Conservation (phyloP, 2,329 filamentous ascomycete genomes). For the Aspergillus sp. region DNA sequence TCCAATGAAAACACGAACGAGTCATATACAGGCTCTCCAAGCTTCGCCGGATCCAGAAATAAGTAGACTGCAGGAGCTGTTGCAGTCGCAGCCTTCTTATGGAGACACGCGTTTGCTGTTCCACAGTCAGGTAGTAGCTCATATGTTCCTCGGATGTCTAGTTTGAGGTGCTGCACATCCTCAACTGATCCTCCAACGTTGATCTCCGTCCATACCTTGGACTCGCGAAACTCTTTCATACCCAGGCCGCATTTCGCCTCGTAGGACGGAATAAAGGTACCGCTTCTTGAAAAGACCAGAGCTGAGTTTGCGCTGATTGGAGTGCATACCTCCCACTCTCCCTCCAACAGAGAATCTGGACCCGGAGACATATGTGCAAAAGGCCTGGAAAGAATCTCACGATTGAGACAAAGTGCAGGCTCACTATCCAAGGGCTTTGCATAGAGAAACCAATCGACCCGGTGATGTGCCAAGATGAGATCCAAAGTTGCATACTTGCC, state of each 20-base stretch:
- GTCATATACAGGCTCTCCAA: conserved; percentile 48
- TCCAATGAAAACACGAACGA: conserved; percentile 57
- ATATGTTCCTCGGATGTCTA: conserved; percentile 52
- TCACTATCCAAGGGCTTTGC: conserved; percentile 40
- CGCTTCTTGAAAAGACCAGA: conserved; percentile 36
- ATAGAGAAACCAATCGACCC: conserved; percentile 49
- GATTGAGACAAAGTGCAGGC: conserved; percentile 37
- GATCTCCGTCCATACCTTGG: conserved; percentile 46
- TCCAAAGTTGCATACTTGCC: conserved; percentile 22
- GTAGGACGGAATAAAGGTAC: conserved; percentile 34
- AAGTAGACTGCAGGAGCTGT: conserved; percentile 46
- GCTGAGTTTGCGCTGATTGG: conserved; percentile 35
- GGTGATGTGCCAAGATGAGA: conserved; percentile 21
- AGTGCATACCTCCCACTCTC: conserved; percentile 45
- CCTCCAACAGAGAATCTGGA: conserved; percentile 30
- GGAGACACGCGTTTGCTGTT: conserved; percentile 54
- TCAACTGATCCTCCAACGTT: conserved; percentile 34
- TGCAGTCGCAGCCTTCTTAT: conserved; percentile 38
- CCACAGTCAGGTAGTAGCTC: conserved; percentile 54
- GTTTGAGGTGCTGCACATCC: conserved; percentile 26
- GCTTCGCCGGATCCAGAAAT: conserved; percentile 56
- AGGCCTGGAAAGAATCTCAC: conserved; percentile 45
- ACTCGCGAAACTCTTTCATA: conserved; percentile 33
- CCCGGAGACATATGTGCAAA: conserved; percentile 47
- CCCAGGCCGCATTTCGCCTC: conserved; percentile 41